Conservation (phyloP, 169 alveolate genomes). For the Sarcocystis neurona region DNA sequence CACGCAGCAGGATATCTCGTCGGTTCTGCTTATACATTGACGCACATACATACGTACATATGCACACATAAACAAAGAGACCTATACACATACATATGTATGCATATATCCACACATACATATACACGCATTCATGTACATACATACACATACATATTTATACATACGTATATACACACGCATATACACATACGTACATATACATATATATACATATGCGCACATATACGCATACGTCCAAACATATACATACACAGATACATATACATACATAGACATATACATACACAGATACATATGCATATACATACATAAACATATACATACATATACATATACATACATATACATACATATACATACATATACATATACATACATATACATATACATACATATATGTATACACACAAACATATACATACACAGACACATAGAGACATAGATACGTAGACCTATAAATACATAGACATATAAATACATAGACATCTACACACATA, state of each 20-base stretch:
- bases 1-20: too few species aligned
- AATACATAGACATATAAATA: not conserved
- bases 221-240: not conserved
- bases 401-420: not conserved
- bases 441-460: not conserved
- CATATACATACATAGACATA: not conserved
- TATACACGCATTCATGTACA: not conserved
- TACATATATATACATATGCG: not conserved
- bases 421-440: not conserved
- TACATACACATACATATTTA: not conserved
- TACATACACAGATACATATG: conserved; percentile 20
- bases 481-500: too few species aligned
- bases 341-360: not conserved
- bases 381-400: conserved; percentile 30
- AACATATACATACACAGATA: not conserved
- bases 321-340: too few species aligned
- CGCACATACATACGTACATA: not conserved
- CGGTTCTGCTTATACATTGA: too few species aligned
- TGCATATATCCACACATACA: not conserved
- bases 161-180: not conserved
- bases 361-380: not conserved
- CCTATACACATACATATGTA: not conserved
- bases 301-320: not conserved
- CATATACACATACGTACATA: not conserved
- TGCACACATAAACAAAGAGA: not conserved